Conservation (phyloP, 129 eudicot genomes). For the Daucus carota region DH1_v3.0 NC_030382.2:31321001-31321500, state of each 20-base stretch:
- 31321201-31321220: conserved; percentile 13
- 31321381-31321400: not conserved
- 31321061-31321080: not conserved
- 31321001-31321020: conserved; percentile 3
- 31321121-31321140: not conserved
- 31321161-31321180: conserved; percentile 7
- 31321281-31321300: not conserved
- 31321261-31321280: conserved; percentile 3
- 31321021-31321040: not conserved
- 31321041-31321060: conserved; percentile 10
- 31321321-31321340: not conserved
- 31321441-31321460: conserved; percentile 21
- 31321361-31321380: not conserved
- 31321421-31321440: conserved; percentile 21
- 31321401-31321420: conserved; percentile 19
- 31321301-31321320: not conserved
- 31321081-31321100: too few relatives aligned
- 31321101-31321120: too few relatives aligned
- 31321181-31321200: conserved; percentile 15
- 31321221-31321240: not conserved
- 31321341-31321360: not conserved
- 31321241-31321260: conserved; percentile 8
- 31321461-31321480: conserved; percentile 20
- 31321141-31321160: not conserved
- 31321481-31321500: conserved; percentile 19